Conservation (phyloP, 2,329 filamentous ascomycete genomes). For the Aspergillus unguis region DNA sequence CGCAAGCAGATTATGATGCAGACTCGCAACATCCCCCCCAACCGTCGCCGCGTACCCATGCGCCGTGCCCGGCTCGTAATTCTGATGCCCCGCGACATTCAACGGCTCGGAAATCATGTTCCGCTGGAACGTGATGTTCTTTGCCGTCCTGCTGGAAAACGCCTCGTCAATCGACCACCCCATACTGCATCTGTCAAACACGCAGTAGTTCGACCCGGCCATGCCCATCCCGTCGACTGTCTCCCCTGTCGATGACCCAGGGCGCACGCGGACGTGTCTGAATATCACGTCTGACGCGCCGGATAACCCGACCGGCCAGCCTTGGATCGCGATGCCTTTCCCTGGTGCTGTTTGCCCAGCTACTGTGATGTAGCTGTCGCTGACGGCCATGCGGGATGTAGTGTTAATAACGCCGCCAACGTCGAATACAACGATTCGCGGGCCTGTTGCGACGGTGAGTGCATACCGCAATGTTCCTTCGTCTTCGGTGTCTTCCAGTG, state of each 20-base stretch:
- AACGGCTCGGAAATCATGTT: conserved; percentile 14
- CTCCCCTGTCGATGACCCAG: conserved; percentile 1
- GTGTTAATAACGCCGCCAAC: conserved; percentile 9
- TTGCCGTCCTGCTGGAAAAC: conserved; percentile 7
- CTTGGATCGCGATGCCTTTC: conserved; percentile 12
- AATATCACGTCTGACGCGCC: conserved; percentile 11
- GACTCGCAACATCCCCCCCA: conserved; percentile 6
- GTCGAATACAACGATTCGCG: conserved; percentile 11
- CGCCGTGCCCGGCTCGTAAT: conserved; percentile 9
- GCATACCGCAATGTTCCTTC: conserved; percentile 7
- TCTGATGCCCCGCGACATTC: conserved; percentile 12
- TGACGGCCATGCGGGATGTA: conserved; percentile 5
- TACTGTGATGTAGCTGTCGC: conserved; percentile 5
- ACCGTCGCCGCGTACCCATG: conserved; percentile 14
- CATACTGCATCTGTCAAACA: conserved; percentile 11
- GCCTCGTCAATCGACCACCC: conserved; percentile 13
- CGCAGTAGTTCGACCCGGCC: conserved; percentile 12
- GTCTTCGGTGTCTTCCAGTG: conserved; percentile 9
- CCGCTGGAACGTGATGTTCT: conserved; percentile 14
- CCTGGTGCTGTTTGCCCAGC: conserved; percentile 13
- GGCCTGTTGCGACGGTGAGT: conserved; percentile 4
- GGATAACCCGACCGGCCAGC: conserved; percentile 10
- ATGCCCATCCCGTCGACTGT: conserved; percentile 14
- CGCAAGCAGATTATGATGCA: conserved; percentile 13
- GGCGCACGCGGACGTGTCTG: conserved; percentile 8